A percentile compares a stretch with the other conserved stretches of the same genome.
Evolutionary conservation across 2,329 filamentous ascomycete genomes (phyloP).

Genomic region (Fusarium sambucinum): DNA sequence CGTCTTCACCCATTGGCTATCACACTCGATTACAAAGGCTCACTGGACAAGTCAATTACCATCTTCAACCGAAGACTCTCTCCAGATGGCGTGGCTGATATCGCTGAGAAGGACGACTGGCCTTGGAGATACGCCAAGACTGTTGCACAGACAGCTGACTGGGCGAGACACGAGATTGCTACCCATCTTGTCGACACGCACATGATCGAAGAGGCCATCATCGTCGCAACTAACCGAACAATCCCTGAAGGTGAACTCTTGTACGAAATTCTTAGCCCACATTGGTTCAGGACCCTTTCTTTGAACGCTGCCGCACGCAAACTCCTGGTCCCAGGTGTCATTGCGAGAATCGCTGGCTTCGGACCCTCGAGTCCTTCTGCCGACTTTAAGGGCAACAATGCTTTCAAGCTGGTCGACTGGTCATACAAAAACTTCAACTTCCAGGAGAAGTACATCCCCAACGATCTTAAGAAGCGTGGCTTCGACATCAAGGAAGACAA

Average conservation of each 20-base stretch:
- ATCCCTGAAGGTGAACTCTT: slow-evolving; percentile 23
- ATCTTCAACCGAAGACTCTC: slow-evolving; percentile 31
- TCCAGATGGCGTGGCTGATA: slow-evolving; percentile 10
- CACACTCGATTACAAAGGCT: slow-evolving; percentile 30
- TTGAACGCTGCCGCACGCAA: slow-evolving; percentile 22
- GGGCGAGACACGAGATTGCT: slow-evolving; percentile 35
- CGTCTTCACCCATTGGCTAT: slow-evolving; percentile 33
- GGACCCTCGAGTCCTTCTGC: background rate
- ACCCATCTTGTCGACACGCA: slow-evolving; percentile 36
- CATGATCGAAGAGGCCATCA: slow-evolving; percentile 37
- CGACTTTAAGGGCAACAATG: background rate
- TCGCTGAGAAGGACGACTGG: slow-evolving; percentile 36
- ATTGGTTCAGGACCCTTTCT: slow-evolving; percentile 35
- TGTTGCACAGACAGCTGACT: slow-evolving; percentile 34
- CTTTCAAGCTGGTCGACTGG: slow-evolving; percentile 9
- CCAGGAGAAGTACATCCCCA: slow-evolving; percentile 37
- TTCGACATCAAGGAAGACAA: slow-evolving; percentile 25
- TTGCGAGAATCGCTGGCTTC: slow-evolving; percentile 24
- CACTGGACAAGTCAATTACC: slow-evolving; percentile 22
- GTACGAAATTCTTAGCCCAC: slow-evolving; percentile 30
- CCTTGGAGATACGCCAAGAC: slow-evolving; percentile 40
- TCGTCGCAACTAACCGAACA: slow-evolving; percentile 35
- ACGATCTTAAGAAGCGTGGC: slow-evolving; percentile 39
- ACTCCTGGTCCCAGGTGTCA: slow-evolving; percentile 20
- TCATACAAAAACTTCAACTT: slow-evolving; percentile 39